phyloP scores from a whole-genome alignment of 305 asterid genomes.

The Solanum hybrid region DNA sequence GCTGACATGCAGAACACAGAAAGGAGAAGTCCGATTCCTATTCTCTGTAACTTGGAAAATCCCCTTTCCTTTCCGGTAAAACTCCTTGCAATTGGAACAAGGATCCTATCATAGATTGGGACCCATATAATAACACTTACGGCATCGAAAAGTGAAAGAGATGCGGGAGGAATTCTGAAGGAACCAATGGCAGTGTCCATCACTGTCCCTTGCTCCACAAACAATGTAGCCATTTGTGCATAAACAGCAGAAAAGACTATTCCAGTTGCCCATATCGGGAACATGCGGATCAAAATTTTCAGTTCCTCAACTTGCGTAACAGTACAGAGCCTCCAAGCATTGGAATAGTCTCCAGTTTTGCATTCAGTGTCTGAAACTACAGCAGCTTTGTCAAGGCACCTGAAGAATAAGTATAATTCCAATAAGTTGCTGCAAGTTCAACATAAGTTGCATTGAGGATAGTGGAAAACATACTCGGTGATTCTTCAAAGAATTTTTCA shows the following conservation, averaged over 20 bases:
- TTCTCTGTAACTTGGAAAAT: too few species aligned
- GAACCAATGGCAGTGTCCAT: conserved; percentile 79
- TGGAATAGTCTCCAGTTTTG: conserved; percentile 41
- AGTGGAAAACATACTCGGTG: background rate
- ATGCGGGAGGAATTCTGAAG: conserved; percentile 78
- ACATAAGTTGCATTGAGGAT: background rate
- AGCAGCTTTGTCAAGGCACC: conserved; percentile 93
- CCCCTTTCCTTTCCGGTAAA: too few species aligned
- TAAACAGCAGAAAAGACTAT: conserved; percentile 76
- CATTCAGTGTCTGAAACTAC: conserved; percentile 37
- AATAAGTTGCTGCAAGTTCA: background rate
- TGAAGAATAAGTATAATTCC: conserved; percentile 10
- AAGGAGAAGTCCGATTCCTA: too few species aligned
- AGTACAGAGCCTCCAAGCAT: conserved; percentile 80
- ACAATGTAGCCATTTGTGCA: conserved; percentile 89
- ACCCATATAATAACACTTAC: too few species aligned
- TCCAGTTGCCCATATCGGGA: conserved; percentile 90
- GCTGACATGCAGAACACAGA: too few species aligned
- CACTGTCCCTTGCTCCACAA: conserved; percentile 87
- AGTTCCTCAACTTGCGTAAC: conserved; percentile 87
- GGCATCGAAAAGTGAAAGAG: conserved; percentile 34
- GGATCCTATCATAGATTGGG: too few species aligned
- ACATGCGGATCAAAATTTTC: conserved; percentile 80
- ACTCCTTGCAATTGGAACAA: too few species aligned
- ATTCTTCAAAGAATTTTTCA: background rate